Evolutionary conservation across 2,329 filamentous ascomycete genomes (phyloP).

Genomic region (Cytospora schulzeri): DNA sequence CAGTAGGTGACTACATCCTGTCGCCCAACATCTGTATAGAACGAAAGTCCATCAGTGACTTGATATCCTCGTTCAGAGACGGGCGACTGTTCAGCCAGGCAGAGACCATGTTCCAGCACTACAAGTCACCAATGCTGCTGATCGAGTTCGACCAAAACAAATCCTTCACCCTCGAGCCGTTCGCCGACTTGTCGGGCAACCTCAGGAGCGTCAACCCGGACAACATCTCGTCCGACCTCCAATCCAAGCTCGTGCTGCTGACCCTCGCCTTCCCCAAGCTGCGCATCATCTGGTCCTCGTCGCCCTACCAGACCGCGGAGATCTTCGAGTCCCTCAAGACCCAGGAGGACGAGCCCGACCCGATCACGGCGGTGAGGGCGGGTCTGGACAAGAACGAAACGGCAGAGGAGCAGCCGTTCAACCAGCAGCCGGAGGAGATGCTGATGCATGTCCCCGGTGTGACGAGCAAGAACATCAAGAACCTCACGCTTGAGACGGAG

Average conservation of each 20-base stretch:
- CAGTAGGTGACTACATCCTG: conserved; percentile 93
- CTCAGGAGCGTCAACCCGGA: conserved; percentile 64
- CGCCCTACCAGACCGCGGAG: conserved; percentile 93
- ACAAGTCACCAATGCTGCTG: conserved; percentile 84
- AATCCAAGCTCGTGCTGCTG: conserved; percentile 88
- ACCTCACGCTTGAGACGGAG: conserved; percentile 70
- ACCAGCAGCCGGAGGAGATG: conserved; percentile 88
- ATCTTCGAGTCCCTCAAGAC: conserved; percentile 95
- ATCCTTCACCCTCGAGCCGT: conserved; percentile 88
- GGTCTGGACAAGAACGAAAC: conserved; percentile 69
- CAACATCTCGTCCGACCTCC: conserved; percentile 69
- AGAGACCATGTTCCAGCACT: conserved; percentile 92
- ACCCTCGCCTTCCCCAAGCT: conserved; percentile 89
- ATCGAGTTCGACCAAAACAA: conserved; percentile 99
- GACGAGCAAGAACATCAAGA: conserved; percentile 74
- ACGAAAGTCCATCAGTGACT: conserved; percentile 87
- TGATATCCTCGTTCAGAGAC: conserved; percentile 89
- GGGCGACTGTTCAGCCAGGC: conserved; percentile 90
- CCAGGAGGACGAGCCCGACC: conserved; percentile 86
- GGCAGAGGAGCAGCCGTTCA: conserved; percentile 73
- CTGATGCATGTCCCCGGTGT: conserved; percentile 81
- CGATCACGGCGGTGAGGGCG: conserved; percentile 79
- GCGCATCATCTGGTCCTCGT: conserved; percentile 90
- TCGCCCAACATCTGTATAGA: conserved; percentile 91
- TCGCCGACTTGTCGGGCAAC: conserved; percentile 67